Base-by-base conservation (phyloP, 208 protist species). In the Strigomonas culicis region DNA sequence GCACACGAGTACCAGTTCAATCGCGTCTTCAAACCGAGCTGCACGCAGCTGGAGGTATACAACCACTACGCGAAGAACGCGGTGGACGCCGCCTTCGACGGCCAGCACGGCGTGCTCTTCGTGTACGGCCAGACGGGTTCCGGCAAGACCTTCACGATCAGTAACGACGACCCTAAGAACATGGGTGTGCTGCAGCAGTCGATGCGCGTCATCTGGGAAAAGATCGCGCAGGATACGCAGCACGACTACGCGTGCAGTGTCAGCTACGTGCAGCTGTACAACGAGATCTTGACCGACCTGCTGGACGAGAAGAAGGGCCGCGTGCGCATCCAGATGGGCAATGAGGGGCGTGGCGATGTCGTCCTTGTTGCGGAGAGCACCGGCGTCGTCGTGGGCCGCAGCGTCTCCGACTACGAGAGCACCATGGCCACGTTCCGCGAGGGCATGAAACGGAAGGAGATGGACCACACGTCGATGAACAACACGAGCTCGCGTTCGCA, bases 381-480 rank as follows among this genome's bases (percentile, higher is more conserved):
- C 25, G 88, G 88, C 10, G 8, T 83, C 32, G 55, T 74, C 0
- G 79, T 95, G 41, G 88, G 91, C 55, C 69, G 74, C 24, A 62
- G 60, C 11, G 88, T 95, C 32, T 68, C 60, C 13, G 76, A 79
- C 68, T 92, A 91, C 73, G 72, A 91, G 61, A 52, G 66, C 22
- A 88, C 80, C 17, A 89, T 95, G 76, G 49, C 77, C n/a, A 65
- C 74, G 63, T 94, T 98, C 63, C 73, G 86, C 28, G 59, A 72
- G 3, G 95, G 95, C 53, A 77, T 90, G 69, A 70, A 69, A 25
- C 84, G 80, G 0, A 92, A 95, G 57, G 93, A 96, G 63, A 93
- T 97, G 70, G 83, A 72, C 17, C 88, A 86, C 62, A 98, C 96
- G 10, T 80, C 74, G 41, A 98, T 98, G 94, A 98, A 98, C 79